phyloP scores from a whole-genome alignment of 2,329 filamentous ascomycete species.

The Fusarium pseudonygamai region DNA sequence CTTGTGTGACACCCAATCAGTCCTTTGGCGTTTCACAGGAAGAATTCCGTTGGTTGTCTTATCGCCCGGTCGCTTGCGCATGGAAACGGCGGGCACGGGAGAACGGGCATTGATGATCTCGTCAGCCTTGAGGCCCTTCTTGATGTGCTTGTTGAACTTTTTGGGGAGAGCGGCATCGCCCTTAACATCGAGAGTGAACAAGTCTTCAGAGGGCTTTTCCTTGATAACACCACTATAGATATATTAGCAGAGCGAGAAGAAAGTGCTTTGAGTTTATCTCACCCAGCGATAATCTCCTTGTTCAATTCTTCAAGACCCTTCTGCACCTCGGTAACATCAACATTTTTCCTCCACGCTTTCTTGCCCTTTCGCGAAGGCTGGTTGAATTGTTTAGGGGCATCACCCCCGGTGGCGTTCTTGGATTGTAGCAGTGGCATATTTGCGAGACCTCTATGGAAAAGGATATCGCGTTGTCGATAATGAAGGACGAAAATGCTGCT shows the following conservation, averaged over 20 bases:
- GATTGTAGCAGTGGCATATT: slow-evolving; percentile 64
- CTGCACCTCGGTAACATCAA: slow-evolving; percentile 88
- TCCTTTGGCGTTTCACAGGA: slow-evolving; percentile 78
- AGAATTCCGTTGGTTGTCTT: slow-evolving; percentile 79
- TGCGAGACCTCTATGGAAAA: slow-evolving; percentile 29
- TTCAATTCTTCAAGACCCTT: slow-evolving; percentile 84
- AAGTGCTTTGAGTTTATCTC: slow-evolving; percentile 39
- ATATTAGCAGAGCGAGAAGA: slow-evolving; percentile 22
- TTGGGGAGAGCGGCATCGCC: slow-evolving; percentile 74
- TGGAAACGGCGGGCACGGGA: slow-evolving; percentile 79
- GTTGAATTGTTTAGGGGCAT: slow-evolving; percentile 80
- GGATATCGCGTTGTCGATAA: slow-evolving; percentile 18
- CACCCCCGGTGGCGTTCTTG: slow-evolving; percentile 55
- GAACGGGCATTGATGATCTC: slow-evolving; percentile 91
- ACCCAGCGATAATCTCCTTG: slow-evolving; percentile 92
- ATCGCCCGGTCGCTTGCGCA: slow-evolving; percentile 77
- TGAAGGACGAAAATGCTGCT: slow-evolving; percentile 32
- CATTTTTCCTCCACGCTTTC: slow-evolving; percentile 98
- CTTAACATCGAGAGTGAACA: slow-evolving; percentile 83
- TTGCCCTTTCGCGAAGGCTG: slow-evolving; percentile 97
- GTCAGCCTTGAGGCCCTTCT: slow-evolving; percentile 87
- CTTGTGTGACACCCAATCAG: slow-evolving; percentile 83
- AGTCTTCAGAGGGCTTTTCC: slow-evolving; percentile 82
- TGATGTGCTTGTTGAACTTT: slow-evolving; percentile 70
- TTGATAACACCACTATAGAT: slow-evolving; percentile 78